Percentiles rank a stretch among this genome's conserved stretches.
Evolutionary conservation across 805 yeast genomes (phyloP).

Genomic region (Zygoascus ofunaensis): DNA sequence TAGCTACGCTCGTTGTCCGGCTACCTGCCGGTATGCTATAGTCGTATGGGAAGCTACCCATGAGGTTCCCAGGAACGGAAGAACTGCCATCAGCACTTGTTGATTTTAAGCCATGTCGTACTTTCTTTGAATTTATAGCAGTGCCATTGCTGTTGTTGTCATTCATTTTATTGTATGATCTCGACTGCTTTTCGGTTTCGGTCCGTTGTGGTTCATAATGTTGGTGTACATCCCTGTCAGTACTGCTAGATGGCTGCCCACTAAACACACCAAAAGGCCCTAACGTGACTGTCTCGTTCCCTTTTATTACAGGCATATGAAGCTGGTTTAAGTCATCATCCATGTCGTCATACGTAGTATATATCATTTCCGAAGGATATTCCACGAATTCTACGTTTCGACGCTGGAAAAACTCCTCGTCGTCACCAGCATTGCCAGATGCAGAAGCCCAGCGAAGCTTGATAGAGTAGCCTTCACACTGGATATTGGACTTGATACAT

Average conservation of each 20-base stretch:
- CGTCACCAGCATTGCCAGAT: constrained; percentile 18
- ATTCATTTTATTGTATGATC: not conserved
- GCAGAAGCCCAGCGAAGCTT: constrained; percentile 62
- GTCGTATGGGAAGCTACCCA: not conserved
- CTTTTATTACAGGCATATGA: constrained; percentile 37
- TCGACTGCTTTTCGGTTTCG: not conserved
- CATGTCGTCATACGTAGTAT: constrained; percentile 73
- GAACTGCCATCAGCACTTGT: not conserved
- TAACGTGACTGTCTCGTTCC: constrained; percentile 41
- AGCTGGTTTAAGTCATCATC: constrained; percentile 56
- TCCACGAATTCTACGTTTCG: constrained; percentile 43
- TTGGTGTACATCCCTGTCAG: too few species aligned
- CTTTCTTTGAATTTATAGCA: not conserved
- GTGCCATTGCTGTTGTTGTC: not conserved
- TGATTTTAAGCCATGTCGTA: not conserved
- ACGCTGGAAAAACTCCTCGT: constrained; percentile 54
- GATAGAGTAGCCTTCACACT: constrained; percentile 77
- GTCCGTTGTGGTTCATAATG: too few species aligned
- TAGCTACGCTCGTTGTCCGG: not conserved
- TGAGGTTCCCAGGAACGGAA: not conserved
- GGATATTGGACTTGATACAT: constrained; percentile 56
- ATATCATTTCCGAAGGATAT: constrained; percentile 51
- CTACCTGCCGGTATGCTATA: not conserved
- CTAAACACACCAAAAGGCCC: constrained; percentile 85
- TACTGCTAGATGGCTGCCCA: constrained; percentile 25